These are phyloP conservation scores for Colletotrichum sansevieriae DNA, from an alignment of 2,329 filamentous ascomycete genomes.

Conservation along the genomic window DNA sequence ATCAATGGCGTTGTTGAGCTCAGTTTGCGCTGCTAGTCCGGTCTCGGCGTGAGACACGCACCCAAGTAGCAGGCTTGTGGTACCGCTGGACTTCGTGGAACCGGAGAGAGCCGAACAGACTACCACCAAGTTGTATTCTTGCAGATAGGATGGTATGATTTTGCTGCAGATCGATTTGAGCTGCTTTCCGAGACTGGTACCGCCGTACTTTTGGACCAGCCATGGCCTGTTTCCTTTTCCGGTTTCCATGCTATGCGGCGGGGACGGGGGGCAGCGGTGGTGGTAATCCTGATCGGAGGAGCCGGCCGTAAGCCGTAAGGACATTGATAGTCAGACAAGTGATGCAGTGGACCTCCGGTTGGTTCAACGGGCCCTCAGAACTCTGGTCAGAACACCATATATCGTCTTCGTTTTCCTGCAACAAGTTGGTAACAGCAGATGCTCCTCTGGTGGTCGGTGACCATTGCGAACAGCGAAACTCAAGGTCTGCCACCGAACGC, in stretches of 20 bases:
- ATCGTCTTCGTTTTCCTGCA: background rate
- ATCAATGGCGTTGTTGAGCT: slow-evolving; percentile 35
- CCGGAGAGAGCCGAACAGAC: slow-evolving; percentile 96
- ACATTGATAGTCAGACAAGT: background rate
- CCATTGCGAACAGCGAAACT: slow-evolving; percentile 10
- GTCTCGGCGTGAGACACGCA: slow-evolving; percentile 34
- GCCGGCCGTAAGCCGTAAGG: background rate
- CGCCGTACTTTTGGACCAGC: slow-evolving; percentile 96
- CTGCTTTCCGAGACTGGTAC: slow-evolving; percentile 95
- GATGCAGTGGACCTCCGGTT: slow-evolving; percentile 5
- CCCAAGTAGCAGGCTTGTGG: slow-evolving; percentile 82
- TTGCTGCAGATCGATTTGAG: slow-evolving; percentile 70
- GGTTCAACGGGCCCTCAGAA: slow-evolving; percentile 1
- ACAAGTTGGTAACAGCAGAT: background rate
- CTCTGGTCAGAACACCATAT: slow-evolving; percentile 18
- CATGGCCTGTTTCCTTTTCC: slow-evolving; percentile 66
- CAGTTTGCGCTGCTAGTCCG: slow-evolving; percentile 56
- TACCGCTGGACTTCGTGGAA: slow-evolving; percentile 92
- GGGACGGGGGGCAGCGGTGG: background rate
- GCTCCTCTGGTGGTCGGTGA: background rate
- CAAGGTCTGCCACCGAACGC: background rate
- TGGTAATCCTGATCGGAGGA: slow-evolving; percentile 6
- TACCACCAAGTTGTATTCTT: slow-evolving; percentile 81
- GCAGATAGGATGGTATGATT: slow-evolving; percentile 38
- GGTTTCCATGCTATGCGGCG: slow-evolving; percentile 34